Evolutionary conservation across 2,329 filamentous ascomycete species (phyloP), one percentile per base, ranked within the genome.

Genomic region (Colletotrichum spinosum): DNA sequence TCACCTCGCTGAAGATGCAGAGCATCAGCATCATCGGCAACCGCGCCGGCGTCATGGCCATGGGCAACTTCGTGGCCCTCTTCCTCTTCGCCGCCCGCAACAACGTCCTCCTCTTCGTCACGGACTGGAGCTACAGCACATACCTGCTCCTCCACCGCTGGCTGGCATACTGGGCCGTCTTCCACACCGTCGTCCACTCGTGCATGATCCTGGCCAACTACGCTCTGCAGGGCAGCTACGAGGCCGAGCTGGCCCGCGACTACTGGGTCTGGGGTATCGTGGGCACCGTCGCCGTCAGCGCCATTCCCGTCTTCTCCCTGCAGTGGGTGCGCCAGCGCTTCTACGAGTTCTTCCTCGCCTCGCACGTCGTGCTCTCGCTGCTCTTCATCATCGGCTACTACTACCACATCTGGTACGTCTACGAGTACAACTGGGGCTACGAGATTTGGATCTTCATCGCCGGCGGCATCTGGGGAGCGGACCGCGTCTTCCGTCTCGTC

Each of bases 1-100:
- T 74, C 48, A 39, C 67, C 0, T 73, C 68, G 5, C 62, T 71
- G 0, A 59, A 63, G 2, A 59, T 67, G 39, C 71, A 77, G 58
- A 73, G 73, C 6, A 65, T 79, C 12, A 73, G 74, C 39, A 73
- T 73, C 34, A 70, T 74, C 4, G 72, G 71, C 12, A 67, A 67
- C n/a, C 65, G 65, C 2, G 60, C 61, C 10, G 65, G 60, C 5
- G 53, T 56, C 13, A 48, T 67, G 45, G 55, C 60, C 7, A 46
- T 67, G 17, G 65, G 60, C 7, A 67, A 67, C 46, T n/a, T 59
- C 4, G 60, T 64, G 2, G 45, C 61, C 0, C 33, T 64, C 9
- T 53, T 67, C 11, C 52, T 67, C 11, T 67, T 56, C 37, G 39
- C 54, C 5, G 52, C 60, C 1, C 51, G 65, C 2, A 67, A 67